Evolutionary conservation across 306 rosid species (phyloP).

Genomic region (barrel medic (Medicago truncatula)): DNA sequence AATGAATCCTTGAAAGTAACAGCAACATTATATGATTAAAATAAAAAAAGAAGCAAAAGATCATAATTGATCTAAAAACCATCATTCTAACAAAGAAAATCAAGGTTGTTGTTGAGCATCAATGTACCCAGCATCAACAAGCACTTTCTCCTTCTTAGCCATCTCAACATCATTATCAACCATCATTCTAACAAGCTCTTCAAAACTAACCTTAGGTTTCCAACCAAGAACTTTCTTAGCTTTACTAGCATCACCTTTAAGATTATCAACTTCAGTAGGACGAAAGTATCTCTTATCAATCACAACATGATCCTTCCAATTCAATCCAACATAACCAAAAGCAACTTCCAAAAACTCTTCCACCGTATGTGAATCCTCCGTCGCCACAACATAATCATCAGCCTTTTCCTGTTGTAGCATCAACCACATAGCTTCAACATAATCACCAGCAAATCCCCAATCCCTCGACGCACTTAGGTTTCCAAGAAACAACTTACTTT

Average conservation of each 20-base stretch:
- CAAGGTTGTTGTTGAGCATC: slow-evolving; percentile 97
- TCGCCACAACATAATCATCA: slow-evolving; percentile 93
- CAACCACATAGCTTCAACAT: slow-evolving; percentile 98
- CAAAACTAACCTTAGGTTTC: slow-evolving; percentile 93
- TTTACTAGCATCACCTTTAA: slow-evolving; percentile 82
- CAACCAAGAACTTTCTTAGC: slow-evolving; percentile 86
- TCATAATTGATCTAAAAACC: not conserved
- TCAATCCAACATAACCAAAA: slow-evolving; percentile 81
- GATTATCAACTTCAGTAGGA: slow-evolving; percentile 92
- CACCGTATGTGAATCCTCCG: slow-evolving; percentile 94
- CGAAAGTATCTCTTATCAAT: slow-evolving; percentile 88
- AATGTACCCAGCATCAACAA: slow-evolving; percentile 97
- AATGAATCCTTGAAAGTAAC: slow-evolving; percentile 25
- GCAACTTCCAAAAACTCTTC: slow-evolving; percentile 89
- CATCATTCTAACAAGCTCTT: slow-evolving; percentile 94
- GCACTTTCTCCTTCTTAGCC: slow-evolving; percentile 96
- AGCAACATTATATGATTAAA: not conserved
- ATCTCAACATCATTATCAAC: slow-evolving; percentile 87
- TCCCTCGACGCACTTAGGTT: slow-evolving; percentile 87
- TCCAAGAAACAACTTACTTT: slow-evolving; percentile 84
- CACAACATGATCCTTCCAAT: slow-evolving; percentile 88
- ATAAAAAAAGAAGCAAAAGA: not conserved
- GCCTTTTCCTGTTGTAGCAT: slow-evolving; percentile 99
- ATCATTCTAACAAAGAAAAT: too few species aligned
- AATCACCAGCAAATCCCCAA: slow-evolving; percentile 99